Evolutionary conservation across 768 basidiomycete species (phyloP), one percentile per base, ranked within the genome.

Genomic region (Agrocybe pediades): DNA sequence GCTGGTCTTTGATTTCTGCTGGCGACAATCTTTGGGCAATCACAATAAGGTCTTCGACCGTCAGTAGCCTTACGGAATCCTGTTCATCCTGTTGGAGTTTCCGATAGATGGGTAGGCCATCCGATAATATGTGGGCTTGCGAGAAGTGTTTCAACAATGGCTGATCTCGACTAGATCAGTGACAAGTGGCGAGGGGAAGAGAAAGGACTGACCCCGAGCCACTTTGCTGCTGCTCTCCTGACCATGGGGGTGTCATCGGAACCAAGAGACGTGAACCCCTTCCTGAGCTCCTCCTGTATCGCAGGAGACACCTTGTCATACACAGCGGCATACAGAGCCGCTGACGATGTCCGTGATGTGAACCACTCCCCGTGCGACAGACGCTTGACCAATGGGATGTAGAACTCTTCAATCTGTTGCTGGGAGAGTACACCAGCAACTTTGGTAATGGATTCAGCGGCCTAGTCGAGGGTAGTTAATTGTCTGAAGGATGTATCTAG

Each of bases 181-280:
- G 17, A 57, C 19, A 46, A 51, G 30, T 41, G 45, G 29, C 5
- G 17, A 43, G 21, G 27, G 13, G n/a, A 41, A 42, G 30, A 11
- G 41, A 8, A 51, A 46, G 23, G 51, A 83, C 92, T 67, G 70
- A 98, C 95, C 44, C 93, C 96, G 42, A 98, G 87, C 84, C 90
- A 93, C 71, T 94, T 97, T 11, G 95, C 95, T 43, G 95, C 95
- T 23, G 96, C 95, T 57, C 97, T 81, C 64, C 95, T 81, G 54
- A 98, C 96, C 97, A 99, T 99, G 21, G 97, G 97, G 11, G 97
- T 99, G 66, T 99, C 97, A 67, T 99, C 97, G 17, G 85, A 81
- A 8, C 89, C 90, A 25, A 99, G 81, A 26, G 83, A 80, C 8
- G 85, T 78, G 63, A 92, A 99, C 48, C 87, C 83, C 69, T 89